Base-by-base conservation (phyloP, 257 asterid species). In the Solanum chmielewskii region DNA sequence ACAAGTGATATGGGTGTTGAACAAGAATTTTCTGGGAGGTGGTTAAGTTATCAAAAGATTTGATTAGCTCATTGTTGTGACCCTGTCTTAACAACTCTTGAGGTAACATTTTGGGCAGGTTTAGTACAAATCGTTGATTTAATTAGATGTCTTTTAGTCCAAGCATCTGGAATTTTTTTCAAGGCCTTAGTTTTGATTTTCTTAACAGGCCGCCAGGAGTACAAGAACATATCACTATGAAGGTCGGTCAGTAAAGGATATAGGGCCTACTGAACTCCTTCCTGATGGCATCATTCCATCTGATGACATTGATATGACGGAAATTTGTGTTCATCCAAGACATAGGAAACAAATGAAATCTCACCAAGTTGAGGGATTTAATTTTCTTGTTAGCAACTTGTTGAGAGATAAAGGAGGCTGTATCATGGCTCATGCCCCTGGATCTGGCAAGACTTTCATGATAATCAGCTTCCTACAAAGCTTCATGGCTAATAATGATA, bases 401-500 rank as follows among this genome's bases (percentile, higher is more conserved):
- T 96, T 96, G 89, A 77, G 92, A 11, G 98, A 96, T 86, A 95
- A 93, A 27, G 99, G 99, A 81, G 99, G 99, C 56, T 97, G 99
- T 87, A 97, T 97, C 68, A 84, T 97, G 96, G 99, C 99, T 11
- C 99, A 97, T 82, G 99, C 99, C 83, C 98, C 99, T 52, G 99
- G 99, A 86, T 97, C 99, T 27, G 99, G 99, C 13, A 96, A 96
- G 87, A 97, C 99, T 12, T 97, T 97, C 86, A 97, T 97, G 99
- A 94, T 97, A 5, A 97, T 97, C 89, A 97, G 99, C 85, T 97
- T 97, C 88, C 92, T 97, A 11, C 98, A 96, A 88, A 97, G 99
- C 86, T 97, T 96, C 85, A 97, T 97, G 99, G 98, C 99, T 5
- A 96, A 95, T 80, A 92, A 96, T 88, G 98, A 98, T 8, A 88